Conservation (phyloP, 1,139 yeast genomes). For the Blastobotrys illinoisensis region DNA sequence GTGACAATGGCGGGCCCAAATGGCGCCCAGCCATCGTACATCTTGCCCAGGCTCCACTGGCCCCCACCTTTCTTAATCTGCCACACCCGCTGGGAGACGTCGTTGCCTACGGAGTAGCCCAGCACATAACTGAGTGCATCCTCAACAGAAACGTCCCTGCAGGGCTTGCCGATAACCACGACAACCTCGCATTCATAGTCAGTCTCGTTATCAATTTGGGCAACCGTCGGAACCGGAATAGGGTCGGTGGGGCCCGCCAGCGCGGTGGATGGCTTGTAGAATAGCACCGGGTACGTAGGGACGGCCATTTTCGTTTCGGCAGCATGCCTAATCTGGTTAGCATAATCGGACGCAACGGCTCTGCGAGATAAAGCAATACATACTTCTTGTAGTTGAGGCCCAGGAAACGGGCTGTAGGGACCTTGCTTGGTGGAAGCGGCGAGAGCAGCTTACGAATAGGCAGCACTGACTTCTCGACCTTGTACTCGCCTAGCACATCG, state of each 20-base stretch:
- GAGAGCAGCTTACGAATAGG: slow-evolving; percentile 35
- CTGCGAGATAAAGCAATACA: neutral
- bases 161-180: slow-evolving; percentile 47
- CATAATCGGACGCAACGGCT: neutral
- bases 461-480: slow-evolving; percentile 35
- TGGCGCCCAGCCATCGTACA: slow-evolving; percentile 53
- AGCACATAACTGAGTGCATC: slow-evolving; percentile 45
- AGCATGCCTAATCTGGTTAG: slow-evolving; percentile 19
- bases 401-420: slow-evolving; percentile 37
- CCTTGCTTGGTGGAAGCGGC: slow-evolving; percentile 36
- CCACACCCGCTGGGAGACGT: slow-evolving; percentile 51
- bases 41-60: slow-evolving; percentile 48
- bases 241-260: slow-evolving; percentile 38
- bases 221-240: slow-evolving; percentile 41
- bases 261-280: slow-evolving; percentile 43
- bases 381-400: slow-evolving; percentile 32
- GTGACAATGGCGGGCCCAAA: slow-evolving; percentile 49
- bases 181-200: slow-evolving; percentile 54
- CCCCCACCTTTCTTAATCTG: slow-evolving; percentile 43
- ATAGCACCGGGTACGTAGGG: slow-evolving; percentile 46
- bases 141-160: slow-evolving; percentile 39
- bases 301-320: slow-evolving; percentile 23
- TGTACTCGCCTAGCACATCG: slow-evolving; percentile 38
- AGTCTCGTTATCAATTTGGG: slow-evolving; percentile 38
- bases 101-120: slow-evolving; percentile 52